Percentiles rank a stretch among this genome's conserved stretches.
Evolutionary conservation across 2,329 filamentous ascomycete genomes (phyloP).

Genomic region (Fusarium acutatum): DNA sequence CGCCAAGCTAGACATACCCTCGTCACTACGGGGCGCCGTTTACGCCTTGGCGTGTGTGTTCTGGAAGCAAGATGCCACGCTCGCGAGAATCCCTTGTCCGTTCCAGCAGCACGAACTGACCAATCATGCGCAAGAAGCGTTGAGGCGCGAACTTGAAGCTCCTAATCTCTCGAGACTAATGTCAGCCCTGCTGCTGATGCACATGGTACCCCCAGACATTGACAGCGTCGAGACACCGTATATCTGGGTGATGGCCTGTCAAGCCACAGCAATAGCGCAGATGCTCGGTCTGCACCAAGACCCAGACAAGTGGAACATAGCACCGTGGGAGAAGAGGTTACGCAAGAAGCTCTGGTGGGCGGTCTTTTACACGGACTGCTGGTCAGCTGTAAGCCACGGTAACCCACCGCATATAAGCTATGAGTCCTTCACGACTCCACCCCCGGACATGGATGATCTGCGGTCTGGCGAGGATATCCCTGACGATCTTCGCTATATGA

Average conservation of each 20-base stretch:
- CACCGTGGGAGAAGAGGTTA: slow-evolving; percentile 53
- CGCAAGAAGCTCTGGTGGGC: slow-evolving; percentile 59
- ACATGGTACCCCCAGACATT: slow-evolving; percentile 55
- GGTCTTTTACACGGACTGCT: slow-evolving; percentile 52
- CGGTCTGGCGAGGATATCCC: slow-evolving; percentile 53
- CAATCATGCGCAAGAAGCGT: slow-evolving; percentile 52
- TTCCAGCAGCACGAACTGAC: slow-evolving; percentile 53
- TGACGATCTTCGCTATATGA: slow-evolving; percentile 45
- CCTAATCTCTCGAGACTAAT: slow-evolving; percentile 57
- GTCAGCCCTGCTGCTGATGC: slow-evolving; percentile 55
- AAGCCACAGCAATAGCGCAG: slow-evolving; percentile 55
- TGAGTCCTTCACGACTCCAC: slow-evolving; percentile 51
- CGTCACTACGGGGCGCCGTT: slow-evolving; percentile 55
- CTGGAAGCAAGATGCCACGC: slow-evolving; percentile 48
- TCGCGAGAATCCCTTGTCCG: slow-evolving; percentile 42
- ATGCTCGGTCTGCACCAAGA: slow-evolving; percentile 58
- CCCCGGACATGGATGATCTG: slow-evolving; percentile 53
- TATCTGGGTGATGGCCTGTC: slow-evolving; percentile 54
- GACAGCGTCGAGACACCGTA: slow-evolving; percentile 57
- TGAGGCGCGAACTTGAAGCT: slow-evolving; percentile 56
- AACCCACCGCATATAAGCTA: slow-evolving; percentile 55
- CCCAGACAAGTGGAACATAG: slow-evolving; percentile 52
- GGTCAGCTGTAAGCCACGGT: slow-evolving; percentile 57
- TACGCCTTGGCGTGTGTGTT: slow-evolving; percentile 56
- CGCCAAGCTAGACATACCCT: slow-evolving; percentile 51